Conservation (phyloP, 176 grass and related monocot genomes). For the Elaeis guineensis region DNA sequence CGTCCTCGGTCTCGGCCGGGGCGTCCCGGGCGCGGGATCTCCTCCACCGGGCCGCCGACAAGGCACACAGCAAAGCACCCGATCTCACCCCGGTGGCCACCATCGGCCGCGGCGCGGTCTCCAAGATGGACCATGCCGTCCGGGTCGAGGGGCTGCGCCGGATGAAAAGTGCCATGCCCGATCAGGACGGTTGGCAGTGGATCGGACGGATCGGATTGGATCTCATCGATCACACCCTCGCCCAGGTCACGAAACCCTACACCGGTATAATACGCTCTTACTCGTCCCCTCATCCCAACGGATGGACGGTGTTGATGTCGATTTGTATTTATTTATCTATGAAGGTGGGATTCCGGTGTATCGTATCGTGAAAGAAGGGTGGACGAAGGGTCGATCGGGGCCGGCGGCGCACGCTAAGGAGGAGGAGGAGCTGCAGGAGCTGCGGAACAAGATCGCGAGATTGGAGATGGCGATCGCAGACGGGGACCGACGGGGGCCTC, state of each 20-base stretch:
- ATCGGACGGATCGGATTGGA: constrained; percentile 10
- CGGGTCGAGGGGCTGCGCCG: not conserved
- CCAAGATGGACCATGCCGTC: not conserved
- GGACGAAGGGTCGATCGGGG: not conserved
- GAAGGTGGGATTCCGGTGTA: constrained; percentile 20
- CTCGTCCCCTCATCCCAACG: not conserved
- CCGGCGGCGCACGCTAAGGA: not conserved
- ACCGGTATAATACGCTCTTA: constrained; percentile 1
- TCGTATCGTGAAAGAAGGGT: constrained; percentile 1
- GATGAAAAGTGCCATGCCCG: constrained; percentile 1
- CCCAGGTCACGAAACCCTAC: constrained; percentile 6
- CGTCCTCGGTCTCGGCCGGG: too few species aligned
- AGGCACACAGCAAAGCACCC: not conserved
- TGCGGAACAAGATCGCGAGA: not conserved
- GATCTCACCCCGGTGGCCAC: not conserved
- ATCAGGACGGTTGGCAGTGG: constrained; percentile 16
- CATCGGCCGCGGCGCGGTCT: not conserved
- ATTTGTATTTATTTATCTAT: constrained; percentile 6
- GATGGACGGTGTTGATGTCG: not conserved
- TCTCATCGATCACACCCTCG: constrained; percentile 14
- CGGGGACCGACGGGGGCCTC: too few species aligned
- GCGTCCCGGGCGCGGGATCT: too few species aligned
- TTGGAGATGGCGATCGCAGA: too few species aligned
- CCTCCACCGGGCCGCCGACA: not conserved
- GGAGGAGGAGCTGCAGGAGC: constrained; percentile 5